These are phyloP conservation scores for Citrus mangshanensis DNA, from an alignment of 345 rosid genomes.

Conservation along the genomic window DNA sequence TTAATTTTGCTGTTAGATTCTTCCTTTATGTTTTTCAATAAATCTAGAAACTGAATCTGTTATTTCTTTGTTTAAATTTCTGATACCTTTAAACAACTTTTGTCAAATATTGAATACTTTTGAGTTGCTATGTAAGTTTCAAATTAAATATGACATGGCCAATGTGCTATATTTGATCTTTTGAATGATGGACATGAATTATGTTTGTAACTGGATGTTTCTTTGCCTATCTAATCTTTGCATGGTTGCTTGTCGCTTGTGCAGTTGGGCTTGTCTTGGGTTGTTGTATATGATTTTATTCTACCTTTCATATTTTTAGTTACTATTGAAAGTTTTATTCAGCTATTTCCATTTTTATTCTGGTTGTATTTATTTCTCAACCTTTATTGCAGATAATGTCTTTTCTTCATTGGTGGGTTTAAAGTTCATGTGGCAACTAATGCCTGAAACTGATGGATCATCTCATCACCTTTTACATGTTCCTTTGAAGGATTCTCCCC, in stretches of 20 bases:
- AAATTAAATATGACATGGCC: not conserved
- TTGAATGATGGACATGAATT: not conserved
- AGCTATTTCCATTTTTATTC: not conserved
- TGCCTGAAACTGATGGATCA: conserved; percentile 51
- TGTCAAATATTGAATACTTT: not conserved
- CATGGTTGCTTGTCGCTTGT: not conserved
- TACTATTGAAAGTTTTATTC: not conserved
- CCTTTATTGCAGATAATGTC: conserved; percentile 60
- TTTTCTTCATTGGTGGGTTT: conserved; percentile 93
- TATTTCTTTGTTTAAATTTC: not conserved
- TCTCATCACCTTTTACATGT: conserved; percentile 85
- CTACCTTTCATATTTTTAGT: not conserved
- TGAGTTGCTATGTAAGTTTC: not conserved
- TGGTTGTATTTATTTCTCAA: conserved; percentile 12
- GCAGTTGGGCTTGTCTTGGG: not conserved
- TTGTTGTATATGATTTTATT: not conserved
- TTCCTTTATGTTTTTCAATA: not conserved
- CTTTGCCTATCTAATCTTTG: not conserved
- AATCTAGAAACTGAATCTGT: not conserved
- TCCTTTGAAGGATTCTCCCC: conserved; percentile 89
- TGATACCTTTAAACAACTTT: not conserved
- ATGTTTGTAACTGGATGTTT: not conserved
- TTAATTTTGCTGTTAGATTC: not conserved
- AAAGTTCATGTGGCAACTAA: conserved; percentile 82
- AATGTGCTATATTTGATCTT: not conserved